A percentile compares a stretch with the other conserved stretches of the same genome.
Evolutionary conservation across 495 filamentous ascomycete species (phyloP).

Genomic region (Penicillium malachiteum): DNA sequence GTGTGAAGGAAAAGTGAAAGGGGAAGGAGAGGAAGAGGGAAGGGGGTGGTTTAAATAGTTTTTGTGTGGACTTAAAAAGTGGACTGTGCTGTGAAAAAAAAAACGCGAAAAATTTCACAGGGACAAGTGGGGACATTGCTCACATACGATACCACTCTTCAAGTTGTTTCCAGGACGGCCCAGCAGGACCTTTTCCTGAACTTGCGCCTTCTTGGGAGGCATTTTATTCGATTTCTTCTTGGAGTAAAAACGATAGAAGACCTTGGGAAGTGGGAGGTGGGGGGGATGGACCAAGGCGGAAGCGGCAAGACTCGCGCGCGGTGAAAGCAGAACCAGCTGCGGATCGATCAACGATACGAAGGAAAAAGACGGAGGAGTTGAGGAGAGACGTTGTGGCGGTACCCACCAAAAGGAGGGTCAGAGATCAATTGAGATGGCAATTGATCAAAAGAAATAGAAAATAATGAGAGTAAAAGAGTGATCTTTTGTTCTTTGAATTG

Average conservation of each 20-base stretch:
- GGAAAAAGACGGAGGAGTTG: slow-evolving; percentile 28
- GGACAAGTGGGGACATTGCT: slow-evolving; percentile 42
- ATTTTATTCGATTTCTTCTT: slow-evolving; percentile 51
- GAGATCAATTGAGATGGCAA: slow-evolving; percentile 11
- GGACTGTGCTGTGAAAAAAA: slow-evolving; percentile 37
- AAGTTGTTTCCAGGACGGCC: slow-evolving; percentile 97
- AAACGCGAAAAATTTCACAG: slow-evolving; percentile 21
- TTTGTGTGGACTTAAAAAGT: slow-evolving; percentile 36
- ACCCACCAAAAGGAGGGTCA: slow-evolving; percentile 32
- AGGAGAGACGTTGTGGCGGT: slow-evolving; percentile 41
- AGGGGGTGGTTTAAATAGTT: slow-evolving; percentile 29
- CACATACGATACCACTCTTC: slow-evolving; percentile 98
- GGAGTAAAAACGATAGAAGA: slow-evolving; percentile 41
- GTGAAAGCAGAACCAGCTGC: slow-evolving; percentile 54
- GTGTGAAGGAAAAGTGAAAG: slow-evolving; percentile 8
- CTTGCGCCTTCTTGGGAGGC: slow-evolving; percentile 54
- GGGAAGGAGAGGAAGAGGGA: slow-evolving; percentile 20
- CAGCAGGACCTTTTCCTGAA: slow-evolving; percentile 62
- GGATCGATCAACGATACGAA: slow-evolving; percentile 37
- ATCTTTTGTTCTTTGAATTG: neutral
- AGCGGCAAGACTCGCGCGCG: slow-evolving; percentile 26
- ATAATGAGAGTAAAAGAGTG: slow-evolving; percentile 11
- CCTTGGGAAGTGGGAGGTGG: slow-evolving; percentile 29
- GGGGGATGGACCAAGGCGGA: slow-evolving; percentile 32
- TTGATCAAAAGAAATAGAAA: slow-evolving; percentile 7